These are phyloP conservation scores for Circinella minor DNA, from an alignment of 371 early-diverging fungal genomes.

Conservation along the genomic window DNA sequence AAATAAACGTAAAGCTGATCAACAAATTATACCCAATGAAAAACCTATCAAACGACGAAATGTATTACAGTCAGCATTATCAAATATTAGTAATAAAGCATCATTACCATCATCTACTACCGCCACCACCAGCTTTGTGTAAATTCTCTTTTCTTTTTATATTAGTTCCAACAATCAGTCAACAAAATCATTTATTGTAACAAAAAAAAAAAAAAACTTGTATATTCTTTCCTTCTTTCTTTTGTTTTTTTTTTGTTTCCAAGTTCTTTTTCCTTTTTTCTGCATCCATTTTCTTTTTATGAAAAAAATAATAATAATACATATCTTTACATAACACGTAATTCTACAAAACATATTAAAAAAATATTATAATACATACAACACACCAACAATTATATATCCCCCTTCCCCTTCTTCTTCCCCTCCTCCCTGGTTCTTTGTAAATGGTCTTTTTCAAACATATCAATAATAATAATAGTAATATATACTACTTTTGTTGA, in stretches of 20 bases:
- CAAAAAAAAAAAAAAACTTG: too few relatives aligned
- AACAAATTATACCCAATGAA: not conserved
- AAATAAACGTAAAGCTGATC: not conserved
- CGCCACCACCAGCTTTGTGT: not conserved
- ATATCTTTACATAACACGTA: too few relatives aligned
- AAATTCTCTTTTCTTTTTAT: slow-evolving; percentile 4
- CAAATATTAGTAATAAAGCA: not conserved
- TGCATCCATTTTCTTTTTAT: not conserved
- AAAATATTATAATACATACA: not conserved
- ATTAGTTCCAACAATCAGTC: not conserved
- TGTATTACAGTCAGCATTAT: not conserved
- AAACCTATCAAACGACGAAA: not conserved
- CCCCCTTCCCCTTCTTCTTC: too few relatives aligned
- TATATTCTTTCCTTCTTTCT: too few relatives aligned
- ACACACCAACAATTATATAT: too few relatives aligned
- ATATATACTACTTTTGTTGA: too few relatives aligned
- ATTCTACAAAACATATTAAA: not conserved
- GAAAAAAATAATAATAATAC: too few relatives aligned
- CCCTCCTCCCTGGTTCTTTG: too few relatives aligned
- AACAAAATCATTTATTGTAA: too few relatives aligned
- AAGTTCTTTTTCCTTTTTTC: not conserved
- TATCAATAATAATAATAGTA: too few relatives aligned
- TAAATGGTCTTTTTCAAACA: too few relatives aligned
- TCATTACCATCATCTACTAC: not conserved
- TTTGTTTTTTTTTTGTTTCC: too few relatives aligned